Conservation (phyloP, 495 filamentous ascomycete genomes). For the Penicillium salamii region DNA sequence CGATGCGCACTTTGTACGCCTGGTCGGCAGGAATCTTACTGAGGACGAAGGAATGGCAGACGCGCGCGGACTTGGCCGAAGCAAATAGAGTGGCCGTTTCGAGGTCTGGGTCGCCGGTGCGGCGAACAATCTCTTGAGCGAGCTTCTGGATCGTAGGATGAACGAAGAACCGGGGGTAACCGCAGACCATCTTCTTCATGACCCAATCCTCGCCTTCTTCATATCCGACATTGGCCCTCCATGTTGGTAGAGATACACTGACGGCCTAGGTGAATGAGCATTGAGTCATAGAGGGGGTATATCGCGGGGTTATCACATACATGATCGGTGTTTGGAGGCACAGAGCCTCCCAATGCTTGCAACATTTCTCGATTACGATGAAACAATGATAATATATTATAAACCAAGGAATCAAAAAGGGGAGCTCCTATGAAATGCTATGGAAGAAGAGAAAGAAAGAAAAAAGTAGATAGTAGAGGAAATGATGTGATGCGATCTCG, state of each 20-base stretch:
- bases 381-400: constrained; percentile 4
- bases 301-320: constrained; percentile 39
- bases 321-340: constrained; percentile 54
- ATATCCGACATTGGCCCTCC: constrained; percentile 85
- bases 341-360: constrained; percentile 41
- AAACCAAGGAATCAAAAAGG: too few species aligned
- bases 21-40: constrained; percentile 48
- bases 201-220: constrained; percentile 92
- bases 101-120: constrained; percentile 53
- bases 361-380: constrained; percentile 27
- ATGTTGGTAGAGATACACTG: constrained; percentile 93
- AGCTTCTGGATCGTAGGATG: constrained; percentile 79
- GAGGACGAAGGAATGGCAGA: constrained; percentile 72
- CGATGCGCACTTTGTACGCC: constrained; percentile 51
- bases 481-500: constrained; percentile 31
- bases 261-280: constrained; percentile 63
- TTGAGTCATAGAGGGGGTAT: constrained; percentile 18
- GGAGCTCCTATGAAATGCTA: neutral
- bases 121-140: constrained; percentile 60
- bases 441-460: constrained; percentile 5
- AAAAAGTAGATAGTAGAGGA: constrained; percentile 6
- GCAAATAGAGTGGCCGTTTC: constrained; percentile 82
- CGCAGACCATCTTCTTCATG: constrained; percentile 76
- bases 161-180: constrained; percentile 95
- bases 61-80: constrained; percentile 57